Base-by-base conservation (phyloP, 2,329 filamentous ascomycete genomes). In the Cryphonectria carpinicola region DNA sequence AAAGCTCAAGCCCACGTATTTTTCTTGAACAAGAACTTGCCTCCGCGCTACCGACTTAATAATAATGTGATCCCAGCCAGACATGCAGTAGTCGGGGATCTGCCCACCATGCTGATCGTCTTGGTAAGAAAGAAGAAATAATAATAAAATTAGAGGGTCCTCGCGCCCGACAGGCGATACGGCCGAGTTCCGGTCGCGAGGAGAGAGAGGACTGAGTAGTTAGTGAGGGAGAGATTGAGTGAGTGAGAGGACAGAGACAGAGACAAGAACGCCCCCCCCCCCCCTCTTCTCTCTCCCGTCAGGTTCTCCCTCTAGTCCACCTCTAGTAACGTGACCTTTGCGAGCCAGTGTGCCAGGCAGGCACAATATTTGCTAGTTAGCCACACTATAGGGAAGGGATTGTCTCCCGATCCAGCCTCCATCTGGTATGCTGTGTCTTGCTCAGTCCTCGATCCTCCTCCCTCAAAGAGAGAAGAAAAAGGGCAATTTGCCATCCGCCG, bases 81-180 rank as follows among this genome's bases (percentile, higher is more conserved):
- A 56, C 68, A 37, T 70, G 68, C 68, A 70, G 68, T 64, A 67
- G 68, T n/a, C 63, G 49, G 68, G 35, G 46, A 32, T 11, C 60
- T 56, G 39, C 41, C 61, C 35, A 54, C 56, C 46, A 46, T 25
- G 37, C 58, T 56, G 56, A 14, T n/a, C 46, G 10, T 65, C 43
- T 37, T 25, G 13, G 41, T 43, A 19, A 32, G 25, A 1, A 14
- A 32, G 8, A 25, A n/a, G 22, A 32, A 35, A 10, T 32, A 17
- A 17, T 8, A 25, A 25, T 37, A 43, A 8, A 28, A 22, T 17
- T 17, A 64, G 62, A 35, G 58, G 58, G 35, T 39, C 8, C 35
- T 35, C 17, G 17, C 19, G n/a, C 35, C 19, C 58, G 58, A 61
- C 19, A 32, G 32, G 25, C 54, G 25, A 14, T 17, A 7, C 58